phyloP scores from a whole-genome alignment of 2,329 filamentous ascomycete species.

The Elsinoe fawcettii region DNA sequence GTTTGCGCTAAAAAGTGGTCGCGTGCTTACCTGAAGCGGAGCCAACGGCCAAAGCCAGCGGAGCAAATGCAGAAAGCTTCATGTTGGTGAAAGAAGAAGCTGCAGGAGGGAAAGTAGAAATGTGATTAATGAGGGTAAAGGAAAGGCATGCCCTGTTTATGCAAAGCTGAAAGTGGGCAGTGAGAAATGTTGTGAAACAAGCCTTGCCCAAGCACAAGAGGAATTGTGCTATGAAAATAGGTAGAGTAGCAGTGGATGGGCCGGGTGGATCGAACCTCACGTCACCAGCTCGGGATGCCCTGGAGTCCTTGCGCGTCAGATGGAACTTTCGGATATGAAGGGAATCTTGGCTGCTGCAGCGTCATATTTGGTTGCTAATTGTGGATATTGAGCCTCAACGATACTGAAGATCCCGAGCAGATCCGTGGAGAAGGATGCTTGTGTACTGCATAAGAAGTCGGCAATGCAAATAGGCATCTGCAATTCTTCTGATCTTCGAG shows the following conservation, averaged over 20 bases:
- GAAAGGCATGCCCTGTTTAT: conserved; percentile 5
- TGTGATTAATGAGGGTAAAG: background rate
- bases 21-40: conserved; percentile 12
- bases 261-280: conserved; percentile 5
- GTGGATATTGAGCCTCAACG: conserved; percentile 1
- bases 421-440: background rate
- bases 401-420: background rate
- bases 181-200: background rate
- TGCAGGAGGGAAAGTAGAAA: background rate
- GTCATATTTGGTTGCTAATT: conserved; percentile 7
- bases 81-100: background rate
- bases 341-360: background rate
- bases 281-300: conserved; percentile 5
- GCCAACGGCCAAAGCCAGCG: conserved; percentile 7
- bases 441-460: background rate
- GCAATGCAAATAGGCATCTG: background rate
- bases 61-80: background rate
- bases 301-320: conserved; percentile 7
- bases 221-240: background rate
- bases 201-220: conserved; percentile 6
- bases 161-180: conserved; percentile 1
- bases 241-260: background rate
- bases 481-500: background rate
- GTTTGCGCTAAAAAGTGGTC: background rate
- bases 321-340: conserved; percentile 9